Evolutionary conservation across 805 yeast species (phyloP).

Genomic region (Yarrowia sp.): DNA sequence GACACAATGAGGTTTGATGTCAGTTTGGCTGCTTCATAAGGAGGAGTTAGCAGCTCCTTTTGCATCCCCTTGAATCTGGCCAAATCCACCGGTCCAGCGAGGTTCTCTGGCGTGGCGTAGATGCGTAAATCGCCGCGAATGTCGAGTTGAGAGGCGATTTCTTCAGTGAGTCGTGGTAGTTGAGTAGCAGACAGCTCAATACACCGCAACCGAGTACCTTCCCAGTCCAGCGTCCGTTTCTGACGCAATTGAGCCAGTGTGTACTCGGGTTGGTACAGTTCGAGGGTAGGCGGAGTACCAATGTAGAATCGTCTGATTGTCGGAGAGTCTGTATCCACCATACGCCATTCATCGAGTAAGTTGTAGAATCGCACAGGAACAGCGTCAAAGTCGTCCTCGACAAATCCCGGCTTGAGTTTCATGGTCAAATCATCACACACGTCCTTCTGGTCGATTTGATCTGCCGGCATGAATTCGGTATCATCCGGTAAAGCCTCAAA

Average conservation of each 20-base stretch:
- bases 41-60: not conserved
- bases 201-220: not conserved
- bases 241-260: constrained; percentile 5
- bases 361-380: not conserved
- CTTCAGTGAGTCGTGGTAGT: not conserved
- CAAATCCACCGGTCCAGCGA: constrained; percentile 2
- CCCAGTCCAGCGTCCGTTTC: constrained; percentile 11
- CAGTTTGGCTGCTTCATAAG: not conserved
- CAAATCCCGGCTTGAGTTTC: constrained; percentile 6
- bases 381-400: constrained; percentile 13
- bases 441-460: constrained; percentile 14
- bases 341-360: not conserved
- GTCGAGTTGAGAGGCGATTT: not conserved
- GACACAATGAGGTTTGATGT: constrained; percentile 1
- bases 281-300: not conserved
- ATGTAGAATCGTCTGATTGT: constrained; percentile 1
- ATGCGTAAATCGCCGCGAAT: constrained; percentile 1
- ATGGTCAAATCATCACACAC: not conserved
- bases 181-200: not conserved
- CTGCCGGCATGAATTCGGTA: constrained; percentile 1
- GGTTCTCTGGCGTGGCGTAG: not conserved
- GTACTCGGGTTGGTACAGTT: constrained; percentile 8
- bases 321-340: not conserved
- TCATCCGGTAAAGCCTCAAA: not conserved
- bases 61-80: not conserved